Conservation (phyloP, 2,329 filamentous ascomycete species). For the Albifimbria verrucaria region DNA sequence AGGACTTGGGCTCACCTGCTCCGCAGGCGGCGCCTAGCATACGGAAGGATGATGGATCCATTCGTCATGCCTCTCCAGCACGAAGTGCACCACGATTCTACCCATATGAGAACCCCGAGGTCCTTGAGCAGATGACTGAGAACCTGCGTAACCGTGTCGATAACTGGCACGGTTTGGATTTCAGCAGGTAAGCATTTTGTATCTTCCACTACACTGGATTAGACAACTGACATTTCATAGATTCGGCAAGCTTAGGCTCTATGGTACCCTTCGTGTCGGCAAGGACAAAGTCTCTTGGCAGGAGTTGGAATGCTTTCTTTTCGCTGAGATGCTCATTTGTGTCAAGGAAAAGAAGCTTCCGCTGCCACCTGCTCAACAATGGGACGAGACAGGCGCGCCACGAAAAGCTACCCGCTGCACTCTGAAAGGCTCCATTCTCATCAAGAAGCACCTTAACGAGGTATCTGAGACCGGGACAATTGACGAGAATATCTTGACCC, state of each 20-base stretch:
- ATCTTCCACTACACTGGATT: neutral
- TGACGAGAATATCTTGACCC: constrained; percentile 81
- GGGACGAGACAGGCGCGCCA: constrained; percentile 57
- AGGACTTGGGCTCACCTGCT: constrained; percentile 64
- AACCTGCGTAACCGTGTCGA: constrained; percentile 84
- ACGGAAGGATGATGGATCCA: constrained; percentile 51
- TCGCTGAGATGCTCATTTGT: constrained; percentile 98
- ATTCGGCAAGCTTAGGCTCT: constrained; percentile 87
- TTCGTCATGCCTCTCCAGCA: constrained; percentile 58
- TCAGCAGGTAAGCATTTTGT: constrained; percentile 58
- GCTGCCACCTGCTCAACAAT: constrained; percentile 52
- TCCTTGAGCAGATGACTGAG: constrained; percentile 81
- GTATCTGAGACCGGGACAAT: constrained; percentile 67
- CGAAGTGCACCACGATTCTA: constrained; percentile 57
- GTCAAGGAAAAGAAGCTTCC: constrained; percentile 90
- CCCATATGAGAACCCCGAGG: constrained; percentile 73
- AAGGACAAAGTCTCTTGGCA: constrained; percentile 98
- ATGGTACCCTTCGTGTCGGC: constrained; percentile 86
- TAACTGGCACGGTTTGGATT: constrained; percentile 97
- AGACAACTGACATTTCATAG: constrained; percentile 36
- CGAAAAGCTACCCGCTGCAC: constrained; percentile 75
- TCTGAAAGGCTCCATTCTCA: constrained; percentile 93
- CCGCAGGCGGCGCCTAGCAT: constrained; percentile 36
- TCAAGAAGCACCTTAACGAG: constrained; percentile 95
- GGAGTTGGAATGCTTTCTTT: constrained; percentile 94